Base-by-base conservation (phyloP, 345 rosid species). In the Hypericum perforatum region DNA sequence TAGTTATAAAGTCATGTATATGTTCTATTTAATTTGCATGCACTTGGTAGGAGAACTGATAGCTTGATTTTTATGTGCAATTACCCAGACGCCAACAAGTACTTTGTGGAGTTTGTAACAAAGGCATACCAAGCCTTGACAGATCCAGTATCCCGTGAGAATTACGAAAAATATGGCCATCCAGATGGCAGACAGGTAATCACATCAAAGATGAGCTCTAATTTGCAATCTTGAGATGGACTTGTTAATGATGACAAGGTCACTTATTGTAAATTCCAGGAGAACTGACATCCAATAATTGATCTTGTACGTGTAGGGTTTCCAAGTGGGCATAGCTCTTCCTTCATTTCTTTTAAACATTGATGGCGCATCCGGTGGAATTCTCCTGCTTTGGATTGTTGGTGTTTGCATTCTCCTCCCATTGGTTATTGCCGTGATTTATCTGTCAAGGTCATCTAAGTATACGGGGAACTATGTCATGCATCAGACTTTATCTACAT, bases 281-380 rank as follows among this genome's bases (percentile, higher is more conserved):
- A 22, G 32, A 22, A 22, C 32, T 22, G 32, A 22, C 32, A 22
- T 22, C 32, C 32, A 22, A 22, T 22, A 22, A 22, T 4, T 4
- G 4, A 22, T 22, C 32, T 22, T 22, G 4, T 4, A 89, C 32
- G 1, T 22, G 4, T 4, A 89, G 97, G 97, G 99, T 5, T 94
- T 94, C 76, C 94, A 94, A 94, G 84, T 94, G 95, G 99, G 99
- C 60, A 86, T 94, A 47, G 99, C 99, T 55, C 97, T 94, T 56
- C 99, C 99, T 40, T 90, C 82, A 59, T 94, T 92, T 69, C 76
- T 88, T 61, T 74, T 92, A 37, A 74, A 92, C 78, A 88, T 88
- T 40, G 95, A 92, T 64, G 97, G 97, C 59, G 84, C 95, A 59
- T 88, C 81, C 43, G 98, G 95, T 71, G 98, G 98, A 73, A 88